A percentile compares a stretch with the other conserved stretches of the same genome.
These are phyloP conservation scores for Penicillium flavigenum DNA, from an alignment of 495 filamentous ascomycete species.

Conservation along the genomic window DNA sequence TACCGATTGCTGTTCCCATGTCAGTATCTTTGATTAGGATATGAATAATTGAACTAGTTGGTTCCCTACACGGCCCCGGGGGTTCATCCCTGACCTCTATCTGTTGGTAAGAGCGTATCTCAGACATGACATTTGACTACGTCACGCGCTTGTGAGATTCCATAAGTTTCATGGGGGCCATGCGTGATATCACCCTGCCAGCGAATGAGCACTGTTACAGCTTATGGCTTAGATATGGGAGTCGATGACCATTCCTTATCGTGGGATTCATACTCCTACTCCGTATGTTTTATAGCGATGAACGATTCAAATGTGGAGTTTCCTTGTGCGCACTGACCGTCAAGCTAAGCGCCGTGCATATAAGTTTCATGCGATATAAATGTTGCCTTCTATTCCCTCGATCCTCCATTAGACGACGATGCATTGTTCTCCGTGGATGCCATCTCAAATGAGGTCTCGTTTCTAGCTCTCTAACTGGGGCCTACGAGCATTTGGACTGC, in stretches of 20 bases:
- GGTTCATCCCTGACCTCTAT: neutral
- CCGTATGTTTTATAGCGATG: neutral
- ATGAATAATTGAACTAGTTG: constrained; percentile 8
- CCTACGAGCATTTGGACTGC: too few relatives aligned
- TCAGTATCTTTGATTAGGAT: neutral
- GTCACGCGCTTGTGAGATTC: neutral
- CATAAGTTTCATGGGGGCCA: neutral
- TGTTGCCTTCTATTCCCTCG: neutral
- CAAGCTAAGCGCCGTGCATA: neutral
- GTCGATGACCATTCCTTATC: neutral
- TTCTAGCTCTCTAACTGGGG: neutral
- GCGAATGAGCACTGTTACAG: neutral
- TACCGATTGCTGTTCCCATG: constrained; percentile 4
- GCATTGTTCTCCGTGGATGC: neutral
- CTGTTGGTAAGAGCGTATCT: neutral
- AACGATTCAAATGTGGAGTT: neutral
- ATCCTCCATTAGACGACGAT: neutral
- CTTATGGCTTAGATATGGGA: neutral
- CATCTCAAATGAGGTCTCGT: neutral
- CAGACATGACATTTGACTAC: neutral
- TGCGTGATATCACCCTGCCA: neutral
- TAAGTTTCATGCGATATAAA: neutral
- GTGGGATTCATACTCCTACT: neutral
- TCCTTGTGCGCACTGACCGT: neutral
- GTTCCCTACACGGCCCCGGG: neutral